These are phyloP conservation scores for Coleophoma cylindrospora DNA, from an alignment of 2,329 filamentous ascomycete species.

Conservation along the genomic window DNA sequence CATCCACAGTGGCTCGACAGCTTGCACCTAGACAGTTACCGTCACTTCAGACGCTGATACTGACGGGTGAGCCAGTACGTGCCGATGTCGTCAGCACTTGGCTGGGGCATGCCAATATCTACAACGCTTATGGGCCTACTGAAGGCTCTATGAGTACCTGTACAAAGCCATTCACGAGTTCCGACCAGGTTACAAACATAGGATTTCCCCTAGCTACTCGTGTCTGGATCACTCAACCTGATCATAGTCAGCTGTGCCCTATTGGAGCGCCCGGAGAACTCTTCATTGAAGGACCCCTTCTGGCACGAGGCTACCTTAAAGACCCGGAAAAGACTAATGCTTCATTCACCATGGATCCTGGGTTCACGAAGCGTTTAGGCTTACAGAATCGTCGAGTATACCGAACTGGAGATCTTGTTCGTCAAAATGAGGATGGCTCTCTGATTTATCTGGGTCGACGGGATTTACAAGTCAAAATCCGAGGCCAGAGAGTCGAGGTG, in stretches of 20 bases:
- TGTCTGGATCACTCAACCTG: conserved; percentile 2
- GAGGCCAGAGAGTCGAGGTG: conserved; percentile 58
- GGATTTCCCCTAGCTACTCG: not conserved
- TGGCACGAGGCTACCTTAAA: conserved; percentile 56
- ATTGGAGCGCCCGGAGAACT: conserved; percentile 6
- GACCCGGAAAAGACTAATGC: conserved; percentile 50
- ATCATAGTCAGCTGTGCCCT: conserved; percentile 1
- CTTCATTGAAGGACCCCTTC: conserved; percentile 15
- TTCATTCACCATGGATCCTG: conserved; percentile 50
- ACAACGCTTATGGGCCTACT: conserved; percentile 31
- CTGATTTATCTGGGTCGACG: conserved; percentile 57
- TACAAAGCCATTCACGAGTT: not conserved
- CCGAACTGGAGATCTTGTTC: conserved; percentile 37
- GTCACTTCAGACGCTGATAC: conserved; percentile 32
- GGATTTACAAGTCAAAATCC: conserved; percentile 60
- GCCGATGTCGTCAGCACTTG: conserved; percentile 28
- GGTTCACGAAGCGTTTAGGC: conserved; percentile 50
- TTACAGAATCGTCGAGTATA: conserved; percentile 39
- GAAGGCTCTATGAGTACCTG: not conserved
- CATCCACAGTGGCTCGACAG: conserved; percentile 7
- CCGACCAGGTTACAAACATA: conserved; percentile 1
- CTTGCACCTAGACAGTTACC: conserved; percentile 13
- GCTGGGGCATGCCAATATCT: conserved; percentile 24
- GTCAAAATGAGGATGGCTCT: conserved; percentile 49
- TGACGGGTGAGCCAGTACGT: conserved; percentile 20